Evolutionary conservation across 257 asterid species (phyloP).

Genomic region (Eucommia ulmoides): DNA sequence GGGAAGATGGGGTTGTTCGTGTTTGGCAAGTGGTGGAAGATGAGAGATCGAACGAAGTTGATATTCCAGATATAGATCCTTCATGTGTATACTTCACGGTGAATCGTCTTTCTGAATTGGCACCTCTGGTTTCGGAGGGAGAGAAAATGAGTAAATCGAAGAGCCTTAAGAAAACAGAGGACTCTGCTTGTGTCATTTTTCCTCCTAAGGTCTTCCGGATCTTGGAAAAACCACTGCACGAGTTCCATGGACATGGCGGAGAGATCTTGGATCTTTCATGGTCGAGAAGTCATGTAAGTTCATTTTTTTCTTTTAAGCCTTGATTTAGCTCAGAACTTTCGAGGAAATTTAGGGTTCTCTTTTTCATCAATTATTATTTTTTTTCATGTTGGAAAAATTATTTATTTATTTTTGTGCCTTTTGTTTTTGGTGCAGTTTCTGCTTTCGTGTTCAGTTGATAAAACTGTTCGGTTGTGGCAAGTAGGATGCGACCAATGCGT

Average conservation of each 20-base stretch:
- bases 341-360: no score
- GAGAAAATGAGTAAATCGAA: constrained; percentile 29
- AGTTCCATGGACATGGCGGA: constrained; percentile 55
- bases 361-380: background rate
- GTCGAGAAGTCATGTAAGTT: constrained; percentile 71
- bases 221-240: constrained; percentile 64
- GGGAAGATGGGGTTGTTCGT: constrained; percentile 64
- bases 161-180: constrained; percentile 35
- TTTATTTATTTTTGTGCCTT: background rate
- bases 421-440: constrained; percentile 39
- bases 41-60: constrained; percentile 43
- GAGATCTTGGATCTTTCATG: constrained; percentile 80
- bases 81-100: constrained; percentile 76
- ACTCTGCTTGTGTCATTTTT: constrained; percentile 72
- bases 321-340: no score
- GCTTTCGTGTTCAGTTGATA: constrained; percentile 80
- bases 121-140: constrained; percentile 41
- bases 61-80: constrained; percentile 60
- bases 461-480: constrained; percentile 87
- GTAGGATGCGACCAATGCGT: constrained; percentile 70
- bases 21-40: constrained; percentile 90
- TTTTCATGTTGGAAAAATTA: background rate
- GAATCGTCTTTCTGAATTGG: constrained; percentile 56
- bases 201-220: constrained; percentile 74
- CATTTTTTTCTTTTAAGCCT: constrained; percentile 3